A percentile compares a stretch with the other conserved stretches of the same genome.
Conservation (phyloP, 2,329 filamentous ascomycete genomes). For the Xylariaceae sp. region DNA sequence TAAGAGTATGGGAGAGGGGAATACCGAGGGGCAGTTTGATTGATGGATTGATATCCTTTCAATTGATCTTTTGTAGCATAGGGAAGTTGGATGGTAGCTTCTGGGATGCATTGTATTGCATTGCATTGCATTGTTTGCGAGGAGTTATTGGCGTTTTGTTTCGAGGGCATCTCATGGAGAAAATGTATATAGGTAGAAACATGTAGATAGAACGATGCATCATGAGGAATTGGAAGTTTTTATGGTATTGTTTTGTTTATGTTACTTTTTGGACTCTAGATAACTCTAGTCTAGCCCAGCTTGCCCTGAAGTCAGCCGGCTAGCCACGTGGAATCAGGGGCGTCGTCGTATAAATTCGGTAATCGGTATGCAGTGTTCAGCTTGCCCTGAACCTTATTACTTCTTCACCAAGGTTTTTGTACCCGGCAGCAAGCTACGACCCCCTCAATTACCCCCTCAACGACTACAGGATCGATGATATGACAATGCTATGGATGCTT, state of each 20-base stretch:
- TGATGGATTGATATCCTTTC: constrained; percentile 3
- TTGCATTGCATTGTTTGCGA: too few species aligned
- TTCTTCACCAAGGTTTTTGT: too few species aligned
- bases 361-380: neutral
- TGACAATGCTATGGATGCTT: neutral
- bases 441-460: neutral
- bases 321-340: neutral
- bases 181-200: too few species aligned
- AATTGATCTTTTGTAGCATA: neutral
- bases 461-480: neutral
- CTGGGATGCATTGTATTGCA: too few species aligned
- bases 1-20: constrained; percentile 92
- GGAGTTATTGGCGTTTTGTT: too few species aligned
- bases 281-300: too few species aligned
- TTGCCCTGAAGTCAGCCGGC: too few species aligned
- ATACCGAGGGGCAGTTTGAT: constrained; percentile 69
- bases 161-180: too few species aligned
- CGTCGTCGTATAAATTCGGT: neutral
- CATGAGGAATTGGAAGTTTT: too few species aligned
- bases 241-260: too few species aligned
- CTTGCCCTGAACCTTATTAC: neutral
- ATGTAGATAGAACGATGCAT: too few species aligned
- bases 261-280: neutral
- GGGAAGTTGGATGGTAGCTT: too few species aligned
- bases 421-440: neutral